Percentiles rank a stretch among this genome's conserved stretches.
These are phyloP conservation scores for Chrysoporthe deuterocubensis DNA, from an alignment of 2,329 filamentous ascomycete genomes.

Conservation along the genomic window DNA sequence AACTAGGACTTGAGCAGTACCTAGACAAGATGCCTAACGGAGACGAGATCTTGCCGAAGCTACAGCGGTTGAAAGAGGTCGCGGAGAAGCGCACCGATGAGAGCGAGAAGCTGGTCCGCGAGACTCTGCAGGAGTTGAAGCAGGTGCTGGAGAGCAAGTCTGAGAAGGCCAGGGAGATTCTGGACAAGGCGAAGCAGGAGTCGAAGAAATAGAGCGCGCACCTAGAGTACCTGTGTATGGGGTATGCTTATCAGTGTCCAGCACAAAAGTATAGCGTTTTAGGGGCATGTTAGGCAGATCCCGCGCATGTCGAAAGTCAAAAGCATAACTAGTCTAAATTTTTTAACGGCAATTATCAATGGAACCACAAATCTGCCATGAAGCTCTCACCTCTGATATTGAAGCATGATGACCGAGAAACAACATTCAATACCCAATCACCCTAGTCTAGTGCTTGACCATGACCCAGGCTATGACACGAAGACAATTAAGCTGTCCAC, in stretches of 20 bases:
- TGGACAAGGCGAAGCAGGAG: conserved; percentile 57
- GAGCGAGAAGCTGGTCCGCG: conserved; percentile 70
- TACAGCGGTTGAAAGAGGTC: conserved; percentile 66
- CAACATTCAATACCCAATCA: not conserved
- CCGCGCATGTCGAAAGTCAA: not conserved
- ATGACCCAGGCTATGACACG: too few relatives aligned
- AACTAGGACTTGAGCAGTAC: conserved; percentile 61
- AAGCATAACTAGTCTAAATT: not conserved
- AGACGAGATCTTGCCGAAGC: conserved; percentile 66
- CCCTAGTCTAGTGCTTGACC: too few relatives aligned
- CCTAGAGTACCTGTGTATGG: not conserved
- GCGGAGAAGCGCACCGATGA: conserved; percentile 71
- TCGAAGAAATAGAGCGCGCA: conserved; percentile 21
- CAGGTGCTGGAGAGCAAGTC: conserved; percentile 66
- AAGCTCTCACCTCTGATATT: not conserved
- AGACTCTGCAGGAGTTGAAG: conserved; percentile 69
- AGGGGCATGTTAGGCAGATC: not conserved
- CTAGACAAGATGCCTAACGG: conserved; percentile 68
- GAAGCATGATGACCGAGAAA: not conserved
- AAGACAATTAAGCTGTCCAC: too few relatives aligned
- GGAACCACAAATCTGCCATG: not conserved
- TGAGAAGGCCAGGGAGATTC: conserved; percentile 61
- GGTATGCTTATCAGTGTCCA: not conserved
- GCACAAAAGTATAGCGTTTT: conserved; percentile 7
- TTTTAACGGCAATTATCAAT: not conserved